Evolutionary conservation across 208 protist species (phyloP).

Genomic region (Herpetomonas samuelpessoai): DNA sequence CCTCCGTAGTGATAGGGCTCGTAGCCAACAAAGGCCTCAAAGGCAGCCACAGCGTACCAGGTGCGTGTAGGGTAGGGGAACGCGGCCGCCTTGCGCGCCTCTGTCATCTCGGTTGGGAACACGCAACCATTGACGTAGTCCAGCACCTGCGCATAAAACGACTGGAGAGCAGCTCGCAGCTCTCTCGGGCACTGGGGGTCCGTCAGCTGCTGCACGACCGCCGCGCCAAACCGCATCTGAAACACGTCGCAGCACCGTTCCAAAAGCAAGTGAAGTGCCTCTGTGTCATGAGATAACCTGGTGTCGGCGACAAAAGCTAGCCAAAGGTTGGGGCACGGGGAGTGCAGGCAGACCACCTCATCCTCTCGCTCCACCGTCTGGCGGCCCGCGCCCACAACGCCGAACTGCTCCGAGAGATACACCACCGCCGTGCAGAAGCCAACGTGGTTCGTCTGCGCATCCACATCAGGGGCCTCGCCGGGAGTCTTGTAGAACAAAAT

Average conservation of each 20-base stretch:
- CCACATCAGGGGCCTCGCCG: slow-evolving; percentile 12
- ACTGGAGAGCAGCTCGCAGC: background rate
- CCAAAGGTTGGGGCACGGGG: slow-evolving; percentile 13
- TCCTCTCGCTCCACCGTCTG: slow-evolving; percentile 18
- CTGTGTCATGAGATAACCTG: no score
- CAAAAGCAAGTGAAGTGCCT: background rate
- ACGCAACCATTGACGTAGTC: background rate
- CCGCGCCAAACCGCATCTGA: background rate
- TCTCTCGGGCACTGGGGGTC: background rate
- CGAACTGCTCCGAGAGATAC: slow-evolving; percentile 38
- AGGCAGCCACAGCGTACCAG: background rate
- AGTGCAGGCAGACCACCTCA: slow-evolving; percentile 17
- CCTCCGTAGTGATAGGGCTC: background rate
- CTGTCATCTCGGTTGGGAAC: background rate
- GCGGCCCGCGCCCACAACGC: slow-evolving; percentile 3
- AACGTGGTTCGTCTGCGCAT: slow-evolving; percentile 63
- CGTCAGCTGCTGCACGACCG: background rate
- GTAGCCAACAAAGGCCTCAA: background rate
- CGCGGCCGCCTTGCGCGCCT: background rate
- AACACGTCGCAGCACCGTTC: background rate
- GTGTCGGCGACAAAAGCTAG: background rate
- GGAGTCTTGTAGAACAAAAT: slow-evolving; percentile 64
- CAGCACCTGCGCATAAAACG: background rate
- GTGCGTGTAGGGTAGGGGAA: background rate
- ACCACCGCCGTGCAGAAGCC: slow-evolving; percentile 65